Base-by-base conservation (phyloP, 176 grass and related monocot genomes). In the Bothriochloa decipiens region DNA sequence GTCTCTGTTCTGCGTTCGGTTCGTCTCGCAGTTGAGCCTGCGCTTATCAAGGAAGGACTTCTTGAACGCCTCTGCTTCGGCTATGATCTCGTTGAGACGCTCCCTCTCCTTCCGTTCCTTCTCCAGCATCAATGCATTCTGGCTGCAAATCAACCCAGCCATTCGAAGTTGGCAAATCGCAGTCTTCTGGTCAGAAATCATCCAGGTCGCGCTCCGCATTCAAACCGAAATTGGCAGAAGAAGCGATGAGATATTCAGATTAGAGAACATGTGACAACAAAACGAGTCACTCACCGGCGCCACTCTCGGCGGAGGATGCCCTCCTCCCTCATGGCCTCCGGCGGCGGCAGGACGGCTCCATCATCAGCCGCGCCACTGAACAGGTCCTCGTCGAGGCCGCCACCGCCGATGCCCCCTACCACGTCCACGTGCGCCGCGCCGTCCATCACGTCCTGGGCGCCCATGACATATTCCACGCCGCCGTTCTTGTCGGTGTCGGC, bases 31-130 rank as follows among this genome's bases (percentile, higher is more conserved):
- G 71, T 77, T 79, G 50, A 82, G 76, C 70, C 78, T 88, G 84
- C 85, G 84, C 85, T 87, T 95, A 47, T 95, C 93, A 27, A 75
- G 70, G 52, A 92, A 95, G 6, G 88, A 66, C 81, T 76, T 92
- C 71, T 95, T 95, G 90, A 66, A 92, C 35, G 86, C 83, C 14
- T 95, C 93, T 0, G 93, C 93, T 46, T 92, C 93, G 4, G 88
- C 25, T 53, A 95, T 81, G 74, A 92, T 90, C 81, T 88, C 86
- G 35, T 26, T 68, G 62, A 83, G 81, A 60, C 83, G 83, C 83
- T 95, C 93, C 75, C 64, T 95, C 93, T 95, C 93, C 81, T 73
- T 92, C 28, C 91, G 81, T 62, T 87, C 83, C 74, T 95, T 91
- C 86, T 95, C 88, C 83, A 92, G 72, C 52, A 81, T 76, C 68